Base-by-base conservation (phyloP, 108 stramenopile species). In the Phaeodactylum tricornutum region DNA sequence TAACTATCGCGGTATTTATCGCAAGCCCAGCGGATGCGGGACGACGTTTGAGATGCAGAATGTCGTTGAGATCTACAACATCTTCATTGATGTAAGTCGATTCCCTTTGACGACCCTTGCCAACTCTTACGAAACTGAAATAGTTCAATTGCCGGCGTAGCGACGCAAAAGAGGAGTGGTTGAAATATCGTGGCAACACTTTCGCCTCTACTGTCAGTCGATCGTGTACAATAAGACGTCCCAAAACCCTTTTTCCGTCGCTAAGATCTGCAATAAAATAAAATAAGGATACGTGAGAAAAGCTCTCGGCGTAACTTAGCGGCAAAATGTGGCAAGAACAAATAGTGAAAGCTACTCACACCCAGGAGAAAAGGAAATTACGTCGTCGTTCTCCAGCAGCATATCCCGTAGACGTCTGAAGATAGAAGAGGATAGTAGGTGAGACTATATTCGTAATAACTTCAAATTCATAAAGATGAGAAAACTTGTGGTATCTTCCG, bases 101-200 rank as follows among this genome's bases (percentile, higher is more conserved):
- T 11, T 75, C 72, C 20, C 66, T 55, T 44, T 80, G 71, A 12
- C 81, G 49, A 3, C 79, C 71, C 55, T 84, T 84, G 40, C 87
- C 87, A 17, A 77, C 34, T 1, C 87, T 75, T 27, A 77, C 71
- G 52, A 90, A 90, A 27, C 57, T 59, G 60, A 90, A 90, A 58
- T 90, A 90, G 63, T 78, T 81, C 22, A 90, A 61, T 43, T 90
- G 82, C 11, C 87, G 69, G 6, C 87, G 75, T n/a, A 90, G 74
- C 11, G 82, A 84, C 22, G 87, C 87, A 63, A 90, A 90, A 46
- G 72, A 77, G 32, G 73, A 54, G 57, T 90, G 87, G 43, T 83
- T 85, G 65, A 90, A 90, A 62, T 90, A 90, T 21, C 61, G 50
- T 11, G 87, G 83, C 0, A 90, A 69, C 29, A 90, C 66, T 44